phyloP scores from a whole-genome alignment of 2,329 filamentous ascomycete genomes.

The Lithohypha guttulata region DNA sequence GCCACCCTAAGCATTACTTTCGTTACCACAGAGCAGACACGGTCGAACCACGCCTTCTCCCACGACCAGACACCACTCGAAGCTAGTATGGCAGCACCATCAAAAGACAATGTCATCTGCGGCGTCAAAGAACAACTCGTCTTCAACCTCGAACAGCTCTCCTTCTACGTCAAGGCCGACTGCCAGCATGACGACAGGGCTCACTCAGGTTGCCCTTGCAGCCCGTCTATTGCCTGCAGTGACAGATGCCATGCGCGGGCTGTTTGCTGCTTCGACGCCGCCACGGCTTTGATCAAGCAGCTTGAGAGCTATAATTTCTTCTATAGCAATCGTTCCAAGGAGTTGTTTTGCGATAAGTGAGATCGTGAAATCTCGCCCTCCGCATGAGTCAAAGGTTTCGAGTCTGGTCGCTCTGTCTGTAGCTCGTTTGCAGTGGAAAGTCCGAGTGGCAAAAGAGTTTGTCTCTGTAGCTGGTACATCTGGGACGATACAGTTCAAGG shows the following conservation, averaged over 20 bases:
- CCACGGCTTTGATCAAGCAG: neutral
- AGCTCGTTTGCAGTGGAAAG: too few relatives aligned
- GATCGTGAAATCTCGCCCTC: too few relatives aligned
- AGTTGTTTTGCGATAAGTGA: neutral
- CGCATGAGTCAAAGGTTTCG: too few relatives aligned
- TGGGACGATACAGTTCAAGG: too few relatives aligned
- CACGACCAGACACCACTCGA: too few relatives aligned
- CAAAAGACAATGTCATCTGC: neutral
- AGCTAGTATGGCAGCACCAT: too few relatives aligned
- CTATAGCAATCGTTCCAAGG: neutral
- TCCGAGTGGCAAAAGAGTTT: too few relatives aligned
- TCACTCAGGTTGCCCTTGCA: neutral
- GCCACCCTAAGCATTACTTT: too few relatives aligned
- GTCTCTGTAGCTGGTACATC: too few relatives aligned
- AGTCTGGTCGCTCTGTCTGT: too few relatives aligned
- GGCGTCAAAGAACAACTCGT: neutral
- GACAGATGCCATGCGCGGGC: neutral
- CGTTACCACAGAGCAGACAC: too few relatives aligned
- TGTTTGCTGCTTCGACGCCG: neutral
- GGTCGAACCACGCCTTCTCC: too few relatives aligned
- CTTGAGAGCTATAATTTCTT: neutral
- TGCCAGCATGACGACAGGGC: neutral
- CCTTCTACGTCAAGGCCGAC: constrained; percentile 2
- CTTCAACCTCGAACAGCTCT: constrained; percentile 3
- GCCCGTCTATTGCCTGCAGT: neutral